phyloP scores from a whole-genome alignment of 345 rosid species.

The Eucalyptus marginata region DNA sequence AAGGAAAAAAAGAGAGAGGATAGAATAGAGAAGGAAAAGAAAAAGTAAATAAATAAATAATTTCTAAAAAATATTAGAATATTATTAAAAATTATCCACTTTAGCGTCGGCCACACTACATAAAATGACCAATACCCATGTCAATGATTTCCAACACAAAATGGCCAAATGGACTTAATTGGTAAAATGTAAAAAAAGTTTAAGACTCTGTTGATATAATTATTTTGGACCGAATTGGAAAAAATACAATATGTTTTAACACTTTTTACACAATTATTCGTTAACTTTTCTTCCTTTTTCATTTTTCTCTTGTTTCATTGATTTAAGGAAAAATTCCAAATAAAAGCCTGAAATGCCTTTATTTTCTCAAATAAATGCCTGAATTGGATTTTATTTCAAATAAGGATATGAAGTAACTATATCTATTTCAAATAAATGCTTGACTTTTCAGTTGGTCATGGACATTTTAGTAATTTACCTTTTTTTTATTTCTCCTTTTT shows the following conservation, averaged over 20 bases:
- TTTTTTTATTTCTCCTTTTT: too few relatives aligned
- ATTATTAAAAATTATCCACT: accelerated
- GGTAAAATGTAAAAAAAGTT: accelerated
- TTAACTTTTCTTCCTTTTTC: not conserved
- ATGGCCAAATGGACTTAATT: not conserved
- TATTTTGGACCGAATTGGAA: accelerated
- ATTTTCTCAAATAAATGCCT: too few relatives aligned
- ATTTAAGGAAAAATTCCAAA: not conserved
- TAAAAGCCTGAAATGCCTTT: accelerated
- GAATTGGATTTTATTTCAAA: too few relatives aligned
- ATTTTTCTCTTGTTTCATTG: not conserved
- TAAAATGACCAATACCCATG: accelerated
- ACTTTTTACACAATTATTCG: not conserved
- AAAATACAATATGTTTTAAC: too few relatives aligned
- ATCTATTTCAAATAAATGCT: accelerated
- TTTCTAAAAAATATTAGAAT: too few relatives aligned
- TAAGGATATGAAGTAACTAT: too few relatives aligned
- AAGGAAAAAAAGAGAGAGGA: too few relatives aligned
- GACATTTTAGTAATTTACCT: too few relatives aligned
- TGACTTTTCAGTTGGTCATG: accelerated
- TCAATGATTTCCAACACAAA: not conserved
- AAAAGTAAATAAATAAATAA: too few relatives aligned
- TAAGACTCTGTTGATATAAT: too few relatives aligned
- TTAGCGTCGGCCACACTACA: accelerated
- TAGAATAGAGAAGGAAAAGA: too few relatives aligned